Conservation (phyloP, 2,329 filamentous ascomycete species). For the Scedosporium boydii region DNA sequence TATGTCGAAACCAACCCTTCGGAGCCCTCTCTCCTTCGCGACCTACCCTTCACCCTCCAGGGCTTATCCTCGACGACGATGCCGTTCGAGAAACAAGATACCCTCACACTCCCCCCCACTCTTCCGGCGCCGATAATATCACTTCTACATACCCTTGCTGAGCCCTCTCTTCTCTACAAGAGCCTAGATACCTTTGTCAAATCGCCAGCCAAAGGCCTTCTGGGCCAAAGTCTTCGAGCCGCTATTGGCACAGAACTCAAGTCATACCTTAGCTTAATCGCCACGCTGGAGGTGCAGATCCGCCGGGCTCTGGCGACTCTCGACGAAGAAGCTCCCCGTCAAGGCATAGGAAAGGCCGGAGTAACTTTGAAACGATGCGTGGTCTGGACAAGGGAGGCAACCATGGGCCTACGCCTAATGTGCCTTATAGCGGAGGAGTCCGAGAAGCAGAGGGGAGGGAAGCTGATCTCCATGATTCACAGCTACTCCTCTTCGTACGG, state of each 20-base stretch:
- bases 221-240: slow-evolving; percentile 83
- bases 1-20: slow-evolving; percentile 48
- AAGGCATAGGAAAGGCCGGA: slow-evolving; percentile 71
- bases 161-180: slow-evolving; percentile 87
- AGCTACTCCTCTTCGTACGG: slow-evolving; percentile 88
- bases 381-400: slow-evolving; percentile 94
- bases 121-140: slow-evolving; percentile 79
- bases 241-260: slow-evolving; percentile 78
- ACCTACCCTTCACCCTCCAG: slow-evolving; percentile 87
- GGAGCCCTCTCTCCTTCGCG: slow-evolving; percentile 60
- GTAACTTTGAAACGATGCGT: slow-evolving; percentile 94
- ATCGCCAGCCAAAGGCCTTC: slow-evolving; percentile 69
- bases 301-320: slow-evolving; percentile 67
- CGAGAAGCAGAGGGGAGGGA: slow-evolving; percentile 71
- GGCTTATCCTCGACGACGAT: slow-evolving; percentile 82
- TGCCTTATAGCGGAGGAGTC: slow-evolving; percentile 90
- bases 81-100: slow-evolving; percentile 59
- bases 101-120: slow-evolving; percentile 65
- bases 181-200: slow-evolving; percentile 74
- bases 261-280: slow-evolving; percentile 82
- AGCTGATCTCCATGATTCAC: slow-evolving; percentile 89
- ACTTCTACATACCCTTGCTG: slow-evolving; percentile 78
- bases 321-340: slow-evolving; percentile 56
- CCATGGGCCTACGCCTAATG: slow-evolving; percentile 89
- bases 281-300: slow-evolving; percentile 87